Percentiles rank a stretch among this genome's conserved stretches.
phyloP scores from a whole-genome alignment of 1,139 yeast species.

The Geotrichum restrictum region DNA sequence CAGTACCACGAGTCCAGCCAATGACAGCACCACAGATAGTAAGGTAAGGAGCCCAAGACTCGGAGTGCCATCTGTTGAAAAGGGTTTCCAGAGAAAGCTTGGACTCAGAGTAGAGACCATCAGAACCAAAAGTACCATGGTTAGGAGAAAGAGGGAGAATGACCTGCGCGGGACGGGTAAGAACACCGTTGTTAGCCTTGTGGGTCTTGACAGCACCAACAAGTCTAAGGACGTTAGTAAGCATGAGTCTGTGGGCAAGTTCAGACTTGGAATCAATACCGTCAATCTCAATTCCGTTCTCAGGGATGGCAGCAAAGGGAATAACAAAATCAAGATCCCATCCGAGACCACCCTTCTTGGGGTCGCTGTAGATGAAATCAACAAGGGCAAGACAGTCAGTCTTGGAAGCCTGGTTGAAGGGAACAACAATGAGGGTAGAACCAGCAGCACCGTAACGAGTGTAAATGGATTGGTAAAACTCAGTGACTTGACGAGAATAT shows the following conservation, averaged over 20 bases:
- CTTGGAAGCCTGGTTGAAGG: constrained; percentile 96
- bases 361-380: constrained; percentile 76
- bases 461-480: constrained; percentile 89
- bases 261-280: constrained; percentile 91
- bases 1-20: constrained; percentile 99
- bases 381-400: constrained; percentile 86
- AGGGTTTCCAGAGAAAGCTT: constrained; percentile 90
- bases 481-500: constrained; percentile 90
- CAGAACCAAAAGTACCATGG: constrained; percentile 97
- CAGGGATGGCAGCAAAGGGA: constrained; percentile 97
- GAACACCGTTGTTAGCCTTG: constrained; percentile 56
- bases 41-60: constrained; percentile 91
- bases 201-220: constrained; percentile 85
- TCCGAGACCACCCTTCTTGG: constrained; percentile 84
- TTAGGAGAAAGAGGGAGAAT: constrained; percentile 95
- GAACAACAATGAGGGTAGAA: constrained; percentile 88
- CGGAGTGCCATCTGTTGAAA: constrained; percentile 98
- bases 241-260: constrained; percentile 96
- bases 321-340: constrained; percentile 96
- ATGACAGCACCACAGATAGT: constrained; percentile 97
- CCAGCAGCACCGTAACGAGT: constrained; percentile 91
- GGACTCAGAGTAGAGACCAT: constrained; percentile 96
- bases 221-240: constrained; percentile 88
- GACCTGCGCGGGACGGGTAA: constrained; percentile 95
- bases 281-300: constrained; percentile 93